Evolutionary conservation across 2,329 filamentous ascomycete species (phyloP).

Genomic region (Sclerotinia trifoliorum): DNA sequence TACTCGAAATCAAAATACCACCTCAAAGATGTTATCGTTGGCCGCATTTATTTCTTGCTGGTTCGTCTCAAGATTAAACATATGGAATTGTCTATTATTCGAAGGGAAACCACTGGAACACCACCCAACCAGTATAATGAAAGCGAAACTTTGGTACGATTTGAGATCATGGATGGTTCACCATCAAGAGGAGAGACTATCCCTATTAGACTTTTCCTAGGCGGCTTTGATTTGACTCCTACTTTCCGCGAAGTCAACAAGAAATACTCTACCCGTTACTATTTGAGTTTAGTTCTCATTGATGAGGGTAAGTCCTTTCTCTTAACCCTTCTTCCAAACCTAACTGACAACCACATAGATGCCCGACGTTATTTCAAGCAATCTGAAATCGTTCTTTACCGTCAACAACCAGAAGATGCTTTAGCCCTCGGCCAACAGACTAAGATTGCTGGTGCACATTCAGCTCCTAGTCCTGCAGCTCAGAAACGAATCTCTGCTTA

Average conservation of each 20-base stretch:
- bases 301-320: conserved; percentile 67
- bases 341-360: conserved; percentile 52
- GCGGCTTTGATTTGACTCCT: conserved; percentile 94
- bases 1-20: conserved; percentile 99
- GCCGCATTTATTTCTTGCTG: conserved; percentile 95
- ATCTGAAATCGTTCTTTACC: conserved; percentile 94
- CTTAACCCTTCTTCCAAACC: conserved; percentile 17
- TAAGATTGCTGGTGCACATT: conserved; percentile 39
- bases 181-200: conserved; percentile 91
- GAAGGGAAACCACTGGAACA: conserved; percentile 91
- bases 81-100: conserved; percentile 98
- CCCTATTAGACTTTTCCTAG: conserved; percentile 92
- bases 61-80: conserved; percentile 99
- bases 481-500: conserved; percentile 17
- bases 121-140: conserved; percentile 99
- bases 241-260: conserved; percentile 99
- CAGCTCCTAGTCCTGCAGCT: conserved; percentile 32
- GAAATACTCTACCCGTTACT: conserved; percentile 98
- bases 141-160: conserved; percentile 94
- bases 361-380: conserved; percentile 98
- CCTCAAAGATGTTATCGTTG: conserved; percentile 97
- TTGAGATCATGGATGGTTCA: conserved; percentile 99
- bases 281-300: conserved; percentile 91
- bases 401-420: conserved; percentile 66
- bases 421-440: conserved; percentile 39